Evolutionary conservation across 2,329 filamentous ascomycete genomes (phyloP), one percentile per base, ranked within the genome.

Genomic region (Venturia nashicola): DNA sequence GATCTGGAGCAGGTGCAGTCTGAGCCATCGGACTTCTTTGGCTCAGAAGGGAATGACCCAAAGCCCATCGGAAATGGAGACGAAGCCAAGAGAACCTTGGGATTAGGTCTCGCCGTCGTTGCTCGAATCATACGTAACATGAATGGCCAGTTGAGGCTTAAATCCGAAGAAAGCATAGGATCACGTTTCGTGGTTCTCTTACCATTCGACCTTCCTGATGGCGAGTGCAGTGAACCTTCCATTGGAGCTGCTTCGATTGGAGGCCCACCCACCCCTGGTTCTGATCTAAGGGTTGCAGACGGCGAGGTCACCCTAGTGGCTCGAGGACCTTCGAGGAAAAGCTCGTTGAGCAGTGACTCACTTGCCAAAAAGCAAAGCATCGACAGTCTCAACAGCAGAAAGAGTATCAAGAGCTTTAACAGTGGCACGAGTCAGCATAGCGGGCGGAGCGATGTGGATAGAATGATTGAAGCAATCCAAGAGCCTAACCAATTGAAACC

Each of bases 51-150:
- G n/a, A 36, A 6, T 27, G 62, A 46, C n/a, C 66, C 73, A 2
- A 74, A 74, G 42, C 67, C 70, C 5, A 54, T 72, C 1, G 71
- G 70, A 65, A 61, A 68, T 20, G 69, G 69, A 5, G 59, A 63
- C 5, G 68, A 72, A 11, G 66, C 69, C 5, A 68, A 68, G 16
- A 76, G 77, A 11, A 86, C 85, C 0, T 75, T 96, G 0, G 92
- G 92, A 0, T 81, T 96, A 11, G 92, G 91, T 0, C 80, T 96
- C n/a, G 91, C 91, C 0, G 81, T 95, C 14, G 91, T 96, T n/a
- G 89, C 90, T 18, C 84, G 91, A 44, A 90, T 91, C 43, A 81
- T 96, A 40, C 84, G 86, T n/a, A 96, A 91, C 70, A 94, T 96
- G 89, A 87, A 93, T 65, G 92, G 91, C 0, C 91, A 96, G 70